Evolutionary conservation across 1,139 yeast genomes (phyloP).

Genomic region (Suhomyces taliae): DNA sequence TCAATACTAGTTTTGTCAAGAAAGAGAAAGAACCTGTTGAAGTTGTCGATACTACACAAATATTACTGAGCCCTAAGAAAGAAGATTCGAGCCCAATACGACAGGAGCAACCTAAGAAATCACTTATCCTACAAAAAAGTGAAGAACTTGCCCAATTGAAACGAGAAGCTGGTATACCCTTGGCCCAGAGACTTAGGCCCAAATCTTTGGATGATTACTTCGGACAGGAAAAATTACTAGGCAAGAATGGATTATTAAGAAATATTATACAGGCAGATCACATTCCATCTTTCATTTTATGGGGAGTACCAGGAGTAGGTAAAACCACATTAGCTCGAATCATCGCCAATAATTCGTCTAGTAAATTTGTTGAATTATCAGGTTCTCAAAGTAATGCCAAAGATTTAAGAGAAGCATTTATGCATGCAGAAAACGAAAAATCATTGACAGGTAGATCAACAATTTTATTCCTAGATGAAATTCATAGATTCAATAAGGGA

Average conservation of each 20-base stretch:
- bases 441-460: constrained; percentile 69
- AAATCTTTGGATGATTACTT: constrained; percentile 68
- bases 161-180: constrained; percentile 58
- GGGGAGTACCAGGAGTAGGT: constrained; percentile 98
- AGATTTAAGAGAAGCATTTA: constrained; percentile 71
- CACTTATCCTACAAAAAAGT: constrained; percentile 7
- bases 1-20: no score
- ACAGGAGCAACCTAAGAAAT: constrained; percentile 1
- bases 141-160: constrained; percentile 30
- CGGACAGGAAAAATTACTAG: constrained; percentile 85
- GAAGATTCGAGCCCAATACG: not conserved
- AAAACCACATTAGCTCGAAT: constrained; percentile 77
- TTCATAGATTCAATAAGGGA: constrained; percentile 84
- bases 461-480: constrained; percentile 85
- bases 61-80: not conserved
- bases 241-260: constrained; percentile 67
- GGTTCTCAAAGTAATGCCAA: constrained; percentile 78
- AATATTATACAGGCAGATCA: constrained; percentile 61
- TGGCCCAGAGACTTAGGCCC: constrained; percentile 88
- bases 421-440: constrained; percentile 68
- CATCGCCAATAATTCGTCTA: constrained; percentile 53
- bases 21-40: no score
- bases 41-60: no score
- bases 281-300: constrained; percentile 82
- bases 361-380: constrained; percentile 74